Evolutionary conservation across 306 rosid genomes (phyloP), one percentile per base, ranked within the genome.

Genomic region (Corylus americana): DNA sequence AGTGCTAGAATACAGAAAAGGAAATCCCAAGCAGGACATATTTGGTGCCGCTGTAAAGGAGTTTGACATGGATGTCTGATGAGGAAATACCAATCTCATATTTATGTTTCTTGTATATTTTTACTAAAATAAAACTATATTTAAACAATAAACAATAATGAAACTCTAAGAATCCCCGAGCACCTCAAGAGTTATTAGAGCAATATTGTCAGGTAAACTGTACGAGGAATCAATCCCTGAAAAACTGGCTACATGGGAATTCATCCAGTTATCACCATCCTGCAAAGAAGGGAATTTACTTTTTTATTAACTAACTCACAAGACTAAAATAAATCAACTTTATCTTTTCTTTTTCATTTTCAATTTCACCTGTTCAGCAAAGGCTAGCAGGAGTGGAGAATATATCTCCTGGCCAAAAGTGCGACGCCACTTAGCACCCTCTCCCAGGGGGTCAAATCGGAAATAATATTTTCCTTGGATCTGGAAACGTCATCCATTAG

Each of bases 391-490:
- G 31, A 95, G 86, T 1, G 99, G 98, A 1, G 97, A 91, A 86
- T 84, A 95, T 81, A 91, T 90, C 88, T 95, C 96, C 82, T 95
- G 99, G 68, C 98, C 99, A 82, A 88, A 80, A 74, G 96, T 81
- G 61, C 99, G 94, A 77, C 98, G 96, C 99, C 99, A 95, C 82
- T 86, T 91, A 18, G 94, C 93, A 71, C 99, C 98, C 78, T 91
- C 92, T 81, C 96, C 97, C n/a, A 83, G 68, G 29, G 92, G 94
- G 73, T 95, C 99, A 9, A 95, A 87, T 88, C 94, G 88, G 88
- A 86, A 93, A 79, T 93, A 95, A 76, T 81, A 80, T 79, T 87
- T 95, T 44, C 99, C 99, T 64, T 86, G 80, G 62, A 93, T 88
- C 99, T 95, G 92, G 54, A 79, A n/a, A 31, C 37, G 48, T 64